These are phyloP conservation scores for Inga oerstediana DNA, from an alignment of 306 rosid genomes.

Conservation along the genomic window DNA sequence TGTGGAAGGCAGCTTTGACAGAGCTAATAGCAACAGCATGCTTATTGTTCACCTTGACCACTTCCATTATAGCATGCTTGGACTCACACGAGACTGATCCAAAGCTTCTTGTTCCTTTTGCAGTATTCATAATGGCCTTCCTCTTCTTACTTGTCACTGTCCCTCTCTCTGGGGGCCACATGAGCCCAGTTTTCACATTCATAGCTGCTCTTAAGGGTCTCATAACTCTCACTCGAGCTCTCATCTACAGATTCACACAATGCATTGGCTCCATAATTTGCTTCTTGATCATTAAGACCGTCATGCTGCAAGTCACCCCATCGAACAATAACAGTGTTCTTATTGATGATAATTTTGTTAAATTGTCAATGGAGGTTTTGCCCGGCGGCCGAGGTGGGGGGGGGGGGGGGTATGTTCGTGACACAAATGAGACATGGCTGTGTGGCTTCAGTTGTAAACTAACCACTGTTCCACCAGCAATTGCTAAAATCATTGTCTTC, in stretches of 20 bases:
- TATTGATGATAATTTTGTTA: no score
- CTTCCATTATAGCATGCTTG: constrained; percentile 50
- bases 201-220: constrained; percentile 49
- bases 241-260: constrained; percentile 53
- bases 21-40: constrained; percentile 50
- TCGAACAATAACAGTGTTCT: no score
- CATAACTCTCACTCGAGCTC: constrained; percentile 44
- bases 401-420: no score
- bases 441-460: no score
- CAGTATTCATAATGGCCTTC: constrained; percentile 46
- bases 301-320: constrained; percentile 38
- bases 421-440: no score
- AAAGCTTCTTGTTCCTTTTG: constrained; percentile 49
- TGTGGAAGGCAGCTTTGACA: constrained; percentile 58
- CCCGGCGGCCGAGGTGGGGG: no score
- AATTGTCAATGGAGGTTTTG: no score
- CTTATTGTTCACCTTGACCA: constrained; percentile 42
- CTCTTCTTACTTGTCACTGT: constrained; percentile 54
- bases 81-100: constrained; percentile 44
- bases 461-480: no score
- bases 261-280: constrained; percentile 66
- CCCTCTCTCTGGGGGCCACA: constrained; percentile 62
- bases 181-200: constrained; percentile 54
- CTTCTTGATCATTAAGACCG: constrained; percentile 50
- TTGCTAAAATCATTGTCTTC: no score